Percentiles rank a stretch among this genome's conserved stretches.
phyloP scores from a whole-genome alignment of 495 filamentous ascomycete species.

The Aspergillus haitiensis region DNA sequence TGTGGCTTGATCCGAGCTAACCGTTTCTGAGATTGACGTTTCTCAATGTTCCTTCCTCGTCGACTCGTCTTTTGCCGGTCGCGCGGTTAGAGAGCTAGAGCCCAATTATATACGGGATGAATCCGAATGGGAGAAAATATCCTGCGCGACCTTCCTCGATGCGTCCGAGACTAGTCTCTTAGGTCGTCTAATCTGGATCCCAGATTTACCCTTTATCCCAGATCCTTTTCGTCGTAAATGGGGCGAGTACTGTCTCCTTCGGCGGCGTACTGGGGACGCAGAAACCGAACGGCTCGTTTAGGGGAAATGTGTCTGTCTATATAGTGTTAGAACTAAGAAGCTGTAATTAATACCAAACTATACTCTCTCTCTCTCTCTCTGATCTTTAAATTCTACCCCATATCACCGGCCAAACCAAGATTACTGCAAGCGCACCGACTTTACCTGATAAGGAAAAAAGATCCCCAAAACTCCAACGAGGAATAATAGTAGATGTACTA shows the following conservation, averaged over 20 bases:
- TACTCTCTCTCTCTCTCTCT: background rate
- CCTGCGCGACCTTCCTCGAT: slow-evolving; percentile 80
- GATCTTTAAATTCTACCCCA: background rate
- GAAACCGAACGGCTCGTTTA: background rate
- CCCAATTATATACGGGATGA: slow-evolving; percentile 71
- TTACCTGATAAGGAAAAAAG: slow-evolving; percentile 22
- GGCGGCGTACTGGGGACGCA: slow-evolving; percentile 36
- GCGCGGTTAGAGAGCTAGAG: slow-evolving; percentile 58
- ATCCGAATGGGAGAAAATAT: slow-evolving; percentile 69
- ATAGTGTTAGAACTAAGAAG: background rate
- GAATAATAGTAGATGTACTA: background rate
- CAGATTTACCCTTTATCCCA: slow-evolving; percentile 69
- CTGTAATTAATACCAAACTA: slow-evolving; percentile 1
- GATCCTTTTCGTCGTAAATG: slow-evolving; percentile 68
- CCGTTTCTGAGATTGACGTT: slow-evolving; percentile 57
- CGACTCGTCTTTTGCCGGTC: slow-evolving; percentile 75
- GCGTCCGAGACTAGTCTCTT: slow-evolving; percentile 67
- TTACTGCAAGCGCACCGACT: slow-evolving; percentile 6
- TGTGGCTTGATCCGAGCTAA: background rate
- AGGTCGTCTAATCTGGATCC: slow-evolving; percentile 82
- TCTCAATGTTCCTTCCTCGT: slow-evolving; percentile 78
- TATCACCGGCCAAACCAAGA: background rate
- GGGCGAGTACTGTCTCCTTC: slow-evolving; percentile 80
- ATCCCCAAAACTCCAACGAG: slow-evolving; percentile 14
- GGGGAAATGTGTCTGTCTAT: too few relatives aligned